A percentile compares a stretch with the other conserved stretches of the same genome.
Conservation (phyloP, 2,329 filamentous ascomycete genomes). For the Epichloe sp. region DNA sequence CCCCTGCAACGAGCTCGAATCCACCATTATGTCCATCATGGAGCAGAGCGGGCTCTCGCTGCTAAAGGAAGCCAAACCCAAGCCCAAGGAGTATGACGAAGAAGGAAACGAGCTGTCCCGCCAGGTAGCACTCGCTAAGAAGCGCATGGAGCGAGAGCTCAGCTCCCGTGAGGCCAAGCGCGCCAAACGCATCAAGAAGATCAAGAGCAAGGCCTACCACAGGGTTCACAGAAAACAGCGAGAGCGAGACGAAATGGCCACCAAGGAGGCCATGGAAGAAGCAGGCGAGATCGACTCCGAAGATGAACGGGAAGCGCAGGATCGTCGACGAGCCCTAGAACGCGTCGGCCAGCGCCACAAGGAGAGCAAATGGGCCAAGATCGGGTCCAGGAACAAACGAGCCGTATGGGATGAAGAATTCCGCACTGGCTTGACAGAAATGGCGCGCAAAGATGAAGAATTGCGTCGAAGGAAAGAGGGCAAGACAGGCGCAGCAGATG, state of each 20-base stretch:
- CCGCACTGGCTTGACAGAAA: conserved; percentile 61
- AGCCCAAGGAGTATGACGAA: conserved; percentile 51
- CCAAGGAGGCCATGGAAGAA: conserved; percentile 38
- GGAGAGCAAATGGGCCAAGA: conserved; percentile 88
- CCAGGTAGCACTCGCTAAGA: conserved; percentile 57
- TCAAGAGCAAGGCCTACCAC: conserved; percentile 93
- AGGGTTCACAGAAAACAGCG: conserved; percentile 74
- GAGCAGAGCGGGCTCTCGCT: conserved; percentile 69
- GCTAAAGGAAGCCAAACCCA: conserved; percentile 30
- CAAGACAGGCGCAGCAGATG: conserved; percentile 32
- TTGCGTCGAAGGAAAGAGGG: conserved; percentile 68
- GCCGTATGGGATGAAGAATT: conserved; percentile 85
- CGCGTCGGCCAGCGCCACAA: conserved; percentile 75
- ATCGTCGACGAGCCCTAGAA: conserved; percentile 68
- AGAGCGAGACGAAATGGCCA: conserved; percentile 39
- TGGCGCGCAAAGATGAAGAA: conserved; percentile 73
- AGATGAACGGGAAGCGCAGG: conserved; percentile 49
- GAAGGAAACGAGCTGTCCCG: conserved; percentile 60
- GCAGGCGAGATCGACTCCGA: conserved; percentile 51
- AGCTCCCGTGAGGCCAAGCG: conserved; percentile 81
- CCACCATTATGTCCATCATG: conserved; percentile 76
- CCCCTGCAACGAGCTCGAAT: conserved; percentile 69
- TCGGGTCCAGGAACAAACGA: conserved; percentile 62
- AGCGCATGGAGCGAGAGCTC: conserved; percentile 70
- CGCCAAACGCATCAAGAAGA: conserved; percentile 91